A percentile compares a stretch with the other conserved stretches of the same genome.
phyloP scores from a whole-genome alignment of 2,329 filamentous ascomycete species.

The Hymenoscyphus linearis region DNA sequence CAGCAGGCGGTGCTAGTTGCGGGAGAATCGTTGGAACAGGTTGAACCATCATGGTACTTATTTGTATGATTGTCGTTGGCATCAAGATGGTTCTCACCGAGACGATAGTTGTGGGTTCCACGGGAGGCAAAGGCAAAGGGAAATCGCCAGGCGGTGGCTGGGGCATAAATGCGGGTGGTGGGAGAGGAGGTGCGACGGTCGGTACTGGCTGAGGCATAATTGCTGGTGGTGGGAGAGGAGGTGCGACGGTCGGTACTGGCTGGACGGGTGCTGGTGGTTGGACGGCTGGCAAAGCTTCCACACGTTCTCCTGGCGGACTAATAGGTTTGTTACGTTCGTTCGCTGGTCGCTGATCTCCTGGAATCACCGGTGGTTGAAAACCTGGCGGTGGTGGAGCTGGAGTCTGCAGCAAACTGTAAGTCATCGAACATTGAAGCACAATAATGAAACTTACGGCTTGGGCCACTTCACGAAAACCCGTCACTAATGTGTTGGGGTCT shows the following conservation, averaged over 20 bases:
- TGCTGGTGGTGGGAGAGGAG: background rate
- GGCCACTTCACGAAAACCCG: background rate
- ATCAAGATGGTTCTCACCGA: background rate
- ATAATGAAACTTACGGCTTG: background rate
- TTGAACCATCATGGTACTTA: background rate
- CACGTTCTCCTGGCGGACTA: background rate
- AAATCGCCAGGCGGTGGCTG: too few species aligned
- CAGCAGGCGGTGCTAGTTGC: background rate
- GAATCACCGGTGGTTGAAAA: background rate
- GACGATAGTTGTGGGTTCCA: background rate
- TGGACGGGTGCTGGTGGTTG: background rate
- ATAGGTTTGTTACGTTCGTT: background rate
- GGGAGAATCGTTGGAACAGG: background rate
- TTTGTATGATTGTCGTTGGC: background rate
- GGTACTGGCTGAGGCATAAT: background rate
- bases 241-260: too few species aligned
- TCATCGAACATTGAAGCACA: background rate
- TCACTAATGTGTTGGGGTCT: too few species aligned
- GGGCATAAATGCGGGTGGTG: too few species aligned
- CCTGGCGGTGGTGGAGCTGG: background rate
- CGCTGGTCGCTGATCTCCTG: background rate
- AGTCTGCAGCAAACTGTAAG: background rate
- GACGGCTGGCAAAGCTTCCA: background rate
- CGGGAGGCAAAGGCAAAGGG: too few species aligned
- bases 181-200: background rate